A percentile compares a stretch with the other conserved stretches of the same genome.
Evolutionary conservation across 768 basidiomycete genomes (phyloP).

Genomic region (Mycena rosella): DNA sequence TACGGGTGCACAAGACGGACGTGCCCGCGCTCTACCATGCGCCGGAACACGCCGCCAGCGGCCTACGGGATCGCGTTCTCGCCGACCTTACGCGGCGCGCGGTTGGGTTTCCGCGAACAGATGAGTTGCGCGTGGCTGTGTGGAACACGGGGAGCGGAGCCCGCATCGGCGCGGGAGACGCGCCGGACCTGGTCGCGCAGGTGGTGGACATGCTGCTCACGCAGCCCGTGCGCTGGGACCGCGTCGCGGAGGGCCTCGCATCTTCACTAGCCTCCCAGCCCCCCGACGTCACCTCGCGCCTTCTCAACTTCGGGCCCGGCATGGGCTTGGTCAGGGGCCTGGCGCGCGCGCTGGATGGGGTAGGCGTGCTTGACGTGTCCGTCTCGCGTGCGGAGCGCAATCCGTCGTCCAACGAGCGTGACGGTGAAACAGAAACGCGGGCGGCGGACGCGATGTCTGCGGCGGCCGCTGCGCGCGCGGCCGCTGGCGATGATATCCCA

Average conservation of each 20-base stretch:
- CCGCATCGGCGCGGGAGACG: constrained; percentile 34
- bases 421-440: too few species aligned
- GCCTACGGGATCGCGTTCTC: constrained; percentile 56
- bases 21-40: constrained; percentile 64
- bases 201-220: constrained; percentile 65
- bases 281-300: not conserved
- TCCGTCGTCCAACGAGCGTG: too few species aligned
- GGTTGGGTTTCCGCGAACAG: constrained; percentile 64
- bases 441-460: too few species aligned
- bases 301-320: constrained; percentile 56
- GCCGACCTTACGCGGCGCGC: constrained; percentile 57
- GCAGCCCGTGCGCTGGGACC: constrained; percentile 67
- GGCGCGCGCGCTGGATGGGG: constrained; percentile 20
- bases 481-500: too few species aligned
- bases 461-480: too few species aligned
- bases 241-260: constrained; percentile 48
- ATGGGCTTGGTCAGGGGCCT: constrained; percentile 38
- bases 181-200: constrained; percentile 51
- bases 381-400: too few species aligned
- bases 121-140: constrained; percentile 61
- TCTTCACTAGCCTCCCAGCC: not conserved
- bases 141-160: constrained; percentile 53
- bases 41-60: constrained; percentile 43
- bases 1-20: constrained; percentile 60
- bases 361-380: not conserved